Evolutionary conservation across 306 rosid genomes (phyloP).

Genomic region (Begonia peltatifolia): DNA sequence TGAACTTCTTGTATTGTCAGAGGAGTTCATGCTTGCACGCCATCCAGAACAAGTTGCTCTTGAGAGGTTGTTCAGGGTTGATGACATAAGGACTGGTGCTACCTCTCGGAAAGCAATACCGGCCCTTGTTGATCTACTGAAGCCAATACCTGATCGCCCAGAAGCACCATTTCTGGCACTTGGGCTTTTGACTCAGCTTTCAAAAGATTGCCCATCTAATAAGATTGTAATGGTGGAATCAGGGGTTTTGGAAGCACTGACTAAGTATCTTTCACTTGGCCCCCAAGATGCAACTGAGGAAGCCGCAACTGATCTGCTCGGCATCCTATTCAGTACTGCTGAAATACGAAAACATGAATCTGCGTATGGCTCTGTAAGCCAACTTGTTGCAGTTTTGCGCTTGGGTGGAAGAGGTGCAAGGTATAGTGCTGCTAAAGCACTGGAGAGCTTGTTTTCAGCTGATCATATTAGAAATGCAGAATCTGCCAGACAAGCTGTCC

Average conservation of each 20-base stretch:
- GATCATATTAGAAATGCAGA: conserved; percentile 97
- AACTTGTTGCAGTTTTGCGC: conserved; percentile 93
- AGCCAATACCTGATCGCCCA: conserved; percentile 99
- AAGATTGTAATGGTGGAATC: conserved; percentile 90
- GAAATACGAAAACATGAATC: conserved; percentile 89
- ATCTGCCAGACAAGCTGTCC: conserved; percentile 85
- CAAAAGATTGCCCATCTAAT: conserved; percentile 78
- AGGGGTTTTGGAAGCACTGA: conserved; percentile 89
- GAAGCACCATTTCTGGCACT: conserved; percentile 97
- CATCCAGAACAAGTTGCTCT: conserved; percentile 98
- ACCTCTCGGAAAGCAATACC: conserved; percentile 97
- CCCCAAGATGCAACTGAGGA: conserved; percentile 97
- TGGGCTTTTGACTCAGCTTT: conserved; percentile 74
- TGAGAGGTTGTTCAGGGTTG: conserved; percentile 93
- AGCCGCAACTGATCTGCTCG: conserved; percentile 93
- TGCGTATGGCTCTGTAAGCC: conserved; percentile 86
- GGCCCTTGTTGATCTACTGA: conserved; percentile 92
- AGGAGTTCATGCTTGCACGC: conserved; percentile 73
- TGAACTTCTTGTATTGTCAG: conserved; percentile 83
- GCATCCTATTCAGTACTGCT: conserved; percentile 86
- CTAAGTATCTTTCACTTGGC: conserved; percentile 88
- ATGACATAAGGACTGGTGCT: conserved; percentile 90
- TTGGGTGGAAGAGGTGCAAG: conserved; percentile 96
- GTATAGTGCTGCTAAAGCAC: conserved; percentile 92
- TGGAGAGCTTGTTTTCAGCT: conserved; percentile 94